Evolutionary conservation across 345 rosid genomes (phyloP).

Genomic region (Hirschfeldia incana): DNA sequence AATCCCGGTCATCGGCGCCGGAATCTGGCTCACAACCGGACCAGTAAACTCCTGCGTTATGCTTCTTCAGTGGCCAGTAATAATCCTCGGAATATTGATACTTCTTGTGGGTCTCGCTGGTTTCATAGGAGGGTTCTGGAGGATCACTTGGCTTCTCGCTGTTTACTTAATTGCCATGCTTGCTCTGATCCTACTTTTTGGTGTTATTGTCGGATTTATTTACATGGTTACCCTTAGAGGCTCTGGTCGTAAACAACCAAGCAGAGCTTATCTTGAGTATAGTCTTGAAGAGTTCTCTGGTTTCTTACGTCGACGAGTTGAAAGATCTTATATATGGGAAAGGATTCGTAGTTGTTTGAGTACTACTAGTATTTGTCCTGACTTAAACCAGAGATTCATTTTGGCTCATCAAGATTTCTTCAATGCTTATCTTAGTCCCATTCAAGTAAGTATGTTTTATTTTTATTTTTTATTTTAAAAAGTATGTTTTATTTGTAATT

Average conservation of each 20-base stretch:
- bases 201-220: slow-evolving; percentile 64
- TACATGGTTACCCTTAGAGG: slow-evolving; percentile 78
- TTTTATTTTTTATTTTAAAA: no score
- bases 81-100: slow-evolving; percentile 70
- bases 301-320: slow-evolving; percentile 73
- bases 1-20: slow-evolving; percentile 76
- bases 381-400: slow-evolving; percentile 71
- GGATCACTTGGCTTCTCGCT: slow-evolving; percentile 77
- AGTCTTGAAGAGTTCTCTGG: slow-evolving; percentile 71
- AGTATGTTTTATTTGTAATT: neutral
- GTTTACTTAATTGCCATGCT: slow-evolving; percentile 76
- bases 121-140: slow-evolving; percentile 83
- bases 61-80: slow-evolving; percentile 92
- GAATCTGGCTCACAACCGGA: slow-evolving; percentile 79
- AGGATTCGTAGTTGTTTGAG: slow-evolving; percentile 65
- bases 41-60: slow-evolving; percentile 83
- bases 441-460: slow-evolving; percentile 72
- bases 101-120: slow-evolving; percentile 69
- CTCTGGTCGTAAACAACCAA: slow-evolving; percentile 73
- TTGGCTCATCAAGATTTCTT: slow-evolving; percentile 94
- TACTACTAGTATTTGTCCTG: slow-evolving; percentile 62
- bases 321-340: slow-evolving; percentile 78
- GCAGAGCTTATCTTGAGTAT: slow-evolving; percentile 78
- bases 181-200: slow-evolving; percentile 61
- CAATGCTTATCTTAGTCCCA: slow-evolving; percentile 66